Conservation (phyloP, 2,329 filamentous ascomycete species). For the Periconia macrospinosa region DNA sequence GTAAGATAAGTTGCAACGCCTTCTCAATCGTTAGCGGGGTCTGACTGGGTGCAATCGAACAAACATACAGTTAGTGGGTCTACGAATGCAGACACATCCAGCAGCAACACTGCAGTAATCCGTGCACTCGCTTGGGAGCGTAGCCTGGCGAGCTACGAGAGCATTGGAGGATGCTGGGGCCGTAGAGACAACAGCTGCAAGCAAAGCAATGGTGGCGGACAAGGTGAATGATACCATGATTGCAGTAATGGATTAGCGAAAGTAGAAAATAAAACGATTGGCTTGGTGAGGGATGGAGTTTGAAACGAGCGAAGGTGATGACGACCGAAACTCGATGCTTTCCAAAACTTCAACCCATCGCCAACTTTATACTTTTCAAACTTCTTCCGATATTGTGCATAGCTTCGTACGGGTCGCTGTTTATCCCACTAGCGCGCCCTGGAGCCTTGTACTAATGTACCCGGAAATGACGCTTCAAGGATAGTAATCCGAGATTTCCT, state of each 20-base stretch:
- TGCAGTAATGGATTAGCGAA: conserved; percentile 3
- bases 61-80: conserved; percentile 25
- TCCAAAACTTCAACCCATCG: neutral
- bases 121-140: conserved; percentile 14
- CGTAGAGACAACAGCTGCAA: conserved; percentile 11
- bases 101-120: conserved; percentile 23
- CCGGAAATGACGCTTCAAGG: neutral
- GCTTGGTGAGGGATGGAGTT: neutral
- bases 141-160: conserved; percentile 13
- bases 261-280: conserved; percentile 3
- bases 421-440: neutral
- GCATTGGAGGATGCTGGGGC: conserved; percentile 4
- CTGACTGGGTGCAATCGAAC: neutral
- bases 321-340: neutral
- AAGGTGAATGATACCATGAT: conserved; percentile 21
- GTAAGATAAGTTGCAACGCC: conserved; percentile 27
- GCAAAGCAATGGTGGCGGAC: conserved; percentile 12
- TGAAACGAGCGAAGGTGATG: neutral
- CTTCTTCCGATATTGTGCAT: neutral
- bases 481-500: neutral
- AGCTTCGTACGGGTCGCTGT: neutral
- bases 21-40: conserved; percentile 1
- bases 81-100: conserved; percentile 22
- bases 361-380: conserved; percentile 1
- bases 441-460: neutral